Percentiles rank a stretch among this genome's conserved stretches.
phyloP scores from a whole-genome alignment of 2,329 filamentous ascomycete genomes.

The Fusarium guadeloupense region DNA sequence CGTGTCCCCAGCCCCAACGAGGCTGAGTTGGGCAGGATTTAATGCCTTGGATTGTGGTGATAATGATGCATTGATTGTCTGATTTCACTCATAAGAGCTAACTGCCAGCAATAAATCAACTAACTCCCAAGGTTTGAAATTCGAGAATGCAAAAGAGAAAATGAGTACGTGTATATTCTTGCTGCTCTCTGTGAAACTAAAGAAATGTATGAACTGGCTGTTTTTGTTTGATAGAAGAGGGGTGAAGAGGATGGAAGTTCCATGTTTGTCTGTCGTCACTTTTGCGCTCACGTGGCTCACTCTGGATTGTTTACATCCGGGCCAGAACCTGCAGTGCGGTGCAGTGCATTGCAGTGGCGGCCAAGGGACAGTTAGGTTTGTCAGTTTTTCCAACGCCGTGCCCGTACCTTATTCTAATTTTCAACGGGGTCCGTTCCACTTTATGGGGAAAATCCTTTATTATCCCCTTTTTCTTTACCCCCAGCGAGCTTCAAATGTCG shows the following conservation, averaged over 20 bases:
- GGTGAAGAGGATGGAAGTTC: conserved; percentile 35
- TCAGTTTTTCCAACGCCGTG: too few species aligned
- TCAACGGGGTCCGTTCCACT: conserved; percentile 21
- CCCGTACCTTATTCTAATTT: too few species aligned
- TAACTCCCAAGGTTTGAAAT: not conserved
- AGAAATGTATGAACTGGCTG: conserved; percentile 1
- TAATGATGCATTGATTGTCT: not conserved
- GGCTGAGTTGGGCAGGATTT: conserved; percentile 13
- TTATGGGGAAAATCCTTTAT: conserved; percentile 7
- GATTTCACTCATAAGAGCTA: not conserved
- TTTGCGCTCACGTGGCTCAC: conserved; percentile 33
- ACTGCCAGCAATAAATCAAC: too few species aligned
- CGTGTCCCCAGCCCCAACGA: conserved; percentile 26
- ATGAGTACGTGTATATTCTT: conserved; percentile 9
- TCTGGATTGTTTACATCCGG: conserved; percentile 11
- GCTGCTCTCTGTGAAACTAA: conserved; percentile 7
- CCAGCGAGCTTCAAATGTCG: conserved; percentile 13
- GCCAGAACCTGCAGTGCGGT: too few species aligned
- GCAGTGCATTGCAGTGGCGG: too few species aligned
- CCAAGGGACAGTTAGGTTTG: too few species aligned
- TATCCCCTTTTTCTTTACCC: conserved; percentile 14
- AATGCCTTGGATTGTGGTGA: not conserved
- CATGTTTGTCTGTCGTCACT: conserved; percentile 23
- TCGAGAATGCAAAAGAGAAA: not conserved
- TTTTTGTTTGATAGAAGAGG: conserved; percentile 39